Evolutionary conservation across 169 alveolate species (phyloP).

Genomic region (Plasmodium knowlesi): DNA sequence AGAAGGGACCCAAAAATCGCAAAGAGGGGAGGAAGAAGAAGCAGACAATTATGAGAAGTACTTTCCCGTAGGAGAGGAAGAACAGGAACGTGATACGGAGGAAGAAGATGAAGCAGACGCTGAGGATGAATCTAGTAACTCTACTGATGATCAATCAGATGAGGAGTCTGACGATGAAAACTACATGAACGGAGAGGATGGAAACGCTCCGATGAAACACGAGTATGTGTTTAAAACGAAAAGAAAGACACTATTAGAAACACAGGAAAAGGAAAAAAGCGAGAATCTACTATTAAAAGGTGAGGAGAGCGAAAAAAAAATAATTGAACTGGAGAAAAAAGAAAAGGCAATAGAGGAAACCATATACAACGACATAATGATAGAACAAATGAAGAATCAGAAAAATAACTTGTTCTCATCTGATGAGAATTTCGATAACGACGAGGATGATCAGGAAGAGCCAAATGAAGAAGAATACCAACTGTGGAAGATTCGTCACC

Average conservation of each 20-base stretch:
- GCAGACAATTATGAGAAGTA: background rate
- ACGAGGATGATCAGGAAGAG: conserved; percentile 46
- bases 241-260: conserved; percentile 32
- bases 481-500: conserved; percentile 86
- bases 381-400: conserved; percentile 30
- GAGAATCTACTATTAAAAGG: conserved; percentile 2
- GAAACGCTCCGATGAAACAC: conserved; percentile 27
- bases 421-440: conserved; percentile 72
- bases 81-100: background rate
- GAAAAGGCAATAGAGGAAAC: conserved; percentile 54
- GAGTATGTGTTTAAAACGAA: conserved; percentile 21
- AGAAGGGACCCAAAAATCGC: background rate
- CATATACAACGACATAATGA: conserved; percentile 32
- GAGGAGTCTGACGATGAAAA: background rate
- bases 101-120: background rate
- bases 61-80: background rate
- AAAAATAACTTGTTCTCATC: conserved; percentile 58
- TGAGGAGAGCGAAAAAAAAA: conserved; percentile 15
- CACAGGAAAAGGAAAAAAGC: background rate
- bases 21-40: background rate
- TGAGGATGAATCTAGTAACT: conserved; percentile 10
- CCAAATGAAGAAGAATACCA: conserved; percentile 76
- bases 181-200: conserved; percentile 2
- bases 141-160: conserved; percentile 3
- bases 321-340: conserved; percentile 51